Evolutionary conservation across 2,329 filamentous ascomycete species (phyloP).

Genomic region (Pseudogymnoascus sp.): DNA sequence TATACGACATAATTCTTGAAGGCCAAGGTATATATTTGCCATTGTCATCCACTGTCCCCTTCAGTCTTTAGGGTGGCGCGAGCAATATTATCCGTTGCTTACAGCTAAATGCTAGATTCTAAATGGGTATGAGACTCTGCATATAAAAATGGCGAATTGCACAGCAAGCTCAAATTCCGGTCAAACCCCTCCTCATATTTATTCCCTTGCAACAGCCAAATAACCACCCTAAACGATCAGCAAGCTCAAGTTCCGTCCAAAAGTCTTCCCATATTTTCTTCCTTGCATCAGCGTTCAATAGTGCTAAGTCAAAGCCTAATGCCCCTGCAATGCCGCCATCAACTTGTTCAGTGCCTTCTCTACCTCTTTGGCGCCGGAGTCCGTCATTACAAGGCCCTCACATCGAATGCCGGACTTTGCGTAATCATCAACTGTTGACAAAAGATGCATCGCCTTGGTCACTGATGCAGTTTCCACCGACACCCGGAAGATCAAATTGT

Average conservation of each 20-base stretch:
- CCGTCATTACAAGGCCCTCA: constrained; percentile 17
- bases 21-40: neutral
- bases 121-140: neutral
- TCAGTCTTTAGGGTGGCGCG: no score
- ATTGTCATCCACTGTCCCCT: no score
- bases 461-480: constrained; percentile 14
- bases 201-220: neutral
- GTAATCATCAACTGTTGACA: constrained; percentile 20
- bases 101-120: neutral
- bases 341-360: neutral
- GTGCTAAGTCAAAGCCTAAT: neutral
- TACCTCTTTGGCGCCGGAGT: neutral
- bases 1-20: neutral
- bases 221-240: no score
- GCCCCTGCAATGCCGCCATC: neutral
- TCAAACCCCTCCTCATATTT: neutral
- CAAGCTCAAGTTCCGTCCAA: neutral
- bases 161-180: neutral
- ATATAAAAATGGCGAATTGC: neutral
- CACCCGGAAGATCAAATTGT: constrained; percentile 19
- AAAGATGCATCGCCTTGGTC: neutral
- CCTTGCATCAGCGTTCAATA: neutral
- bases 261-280: neutral
- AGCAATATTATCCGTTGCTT: neutral
- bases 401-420: constrained; percentile 14